phyloP scores from a whole-genome alignment of 2,329 filamentous ascomycete species.

The Lachnellula subtilissima region DNA sequence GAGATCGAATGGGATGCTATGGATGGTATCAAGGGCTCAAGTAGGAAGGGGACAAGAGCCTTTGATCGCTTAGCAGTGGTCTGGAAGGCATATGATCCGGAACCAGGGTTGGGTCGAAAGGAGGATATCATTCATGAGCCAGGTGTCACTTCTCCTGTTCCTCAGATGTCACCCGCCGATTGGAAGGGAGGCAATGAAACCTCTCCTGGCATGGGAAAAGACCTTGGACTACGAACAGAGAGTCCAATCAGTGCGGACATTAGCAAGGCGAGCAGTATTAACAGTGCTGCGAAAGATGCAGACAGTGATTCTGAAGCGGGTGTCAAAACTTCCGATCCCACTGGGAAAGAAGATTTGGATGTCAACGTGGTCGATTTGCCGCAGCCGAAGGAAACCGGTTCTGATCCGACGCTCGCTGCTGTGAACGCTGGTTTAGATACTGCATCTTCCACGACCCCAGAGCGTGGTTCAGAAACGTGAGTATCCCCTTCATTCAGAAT shows the following conservation, averaged over 20 bases:
- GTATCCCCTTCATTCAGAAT: background rate
- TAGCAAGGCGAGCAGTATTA: constrained; percentile 68
- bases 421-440: constrained; percentile 26
- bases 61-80: constrained; percentile 81
- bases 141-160: constrained; percentile 60
- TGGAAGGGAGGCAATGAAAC: constrained; percentile 61
- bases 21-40: constrained; percentile 92
- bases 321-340: constrained; percentile 23
- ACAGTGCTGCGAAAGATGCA: constrained; percentile 31
- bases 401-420: constrained; percentile 19
- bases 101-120: constrained; percentile 16
- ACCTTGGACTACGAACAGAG: constrained; percentile 62
- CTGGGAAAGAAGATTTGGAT: constrained; percentile 26
- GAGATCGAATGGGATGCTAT: constrained; percentile 71
- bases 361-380: constrained; percentile 20
- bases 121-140: constrained; percentile 59
- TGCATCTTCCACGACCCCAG: constrained; percentile 24
- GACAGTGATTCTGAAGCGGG: constrained; percentile 23
- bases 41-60: constrained; percentile 72
- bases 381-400: constrained; percentile 14
- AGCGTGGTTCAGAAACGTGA: constrained; percentile 20
- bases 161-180: constrained; percentile 61
- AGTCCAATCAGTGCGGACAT: constrained; percentile 61
- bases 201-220: constrained; percentile 50
- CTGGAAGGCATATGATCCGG: constrained; percentile 55